Conservation (phyloP, 2,329 filamentous ascomycete genomes). For the Polytolypa hystricis region DNA sequence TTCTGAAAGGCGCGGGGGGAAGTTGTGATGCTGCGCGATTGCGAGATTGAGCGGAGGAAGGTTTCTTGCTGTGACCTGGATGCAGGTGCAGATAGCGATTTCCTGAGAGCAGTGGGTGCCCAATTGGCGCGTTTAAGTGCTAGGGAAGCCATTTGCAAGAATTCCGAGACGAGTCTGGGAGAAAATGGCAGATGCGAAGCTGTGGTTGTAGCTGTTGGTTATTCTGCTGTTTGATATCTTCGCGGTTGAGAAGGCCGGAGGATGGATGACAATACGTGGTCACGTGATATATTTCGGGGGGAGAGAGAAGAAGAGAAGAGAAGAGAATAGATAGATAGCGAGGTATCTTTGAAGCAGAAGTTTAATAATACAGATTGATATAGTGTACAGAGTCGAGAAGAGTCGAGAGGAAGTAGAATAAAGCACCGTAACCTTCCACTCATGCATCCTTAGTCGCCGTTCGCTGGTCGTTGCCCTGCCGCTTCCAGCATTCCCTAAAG, state of each 20-base stretch:
- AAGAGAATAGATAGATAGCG: no score
- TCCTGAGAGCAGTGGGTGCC: slow-evolving; percentile 7
- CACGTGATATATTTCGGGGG: not conserved
- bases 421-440: no score
- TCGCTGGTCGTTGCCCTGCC: slow-evolving; percentile 72
- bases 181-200: not conserved
- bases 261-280: no score
- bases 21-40: slow-evolving; percentile 5
- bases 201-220: slow-evolving; percentile 3
- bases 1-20: slow-evolving; percentile 5
- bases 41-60: not conserved
- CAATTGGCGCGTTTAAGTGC: slow-evolving; percentile 8
- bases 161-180: not conserved
- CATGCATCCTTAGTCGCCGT: slow-evolving; percentile 61
- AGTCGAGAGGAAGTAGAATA: no score
- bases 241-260: no score
- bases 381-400: no score
- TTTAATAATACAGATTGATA: no score
- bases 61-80: not conserved
- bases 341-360: no score
- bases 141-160: slow-evolving; percentile 8
- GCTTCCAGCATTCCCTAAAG: slow-evolving; percentile 87
- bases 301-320: no score
- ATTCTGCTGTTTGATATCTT: slow-evolving; percentile 1
- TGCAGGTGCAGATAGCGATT: not conserved